Evolutionary conservation across 352 stramenopile genomes (phyloP).

Genomic region (Thalassiosira hispida): DNA sequence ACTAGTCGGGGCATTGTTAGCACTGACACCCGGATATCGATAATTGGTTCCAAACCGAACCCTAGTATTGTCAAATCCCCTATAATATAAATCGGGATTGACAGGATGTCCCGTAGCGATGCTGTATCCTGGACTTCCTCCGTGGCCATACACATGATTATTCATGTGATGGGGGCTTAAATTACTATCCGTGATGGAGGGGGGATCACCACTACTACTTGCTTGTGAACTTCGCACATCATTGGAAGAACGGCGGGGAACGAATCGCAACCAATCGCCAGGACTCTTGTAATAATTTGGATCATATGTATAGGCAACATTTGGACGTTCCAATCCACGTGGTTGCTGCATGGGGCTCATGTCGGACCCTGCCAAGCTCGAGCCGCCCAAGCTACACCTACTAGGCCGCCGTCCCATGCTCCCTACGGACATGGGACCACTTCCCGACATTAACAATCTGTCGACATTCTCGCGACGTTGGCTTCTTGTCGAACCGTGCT

Average conservation of each 20-base stretch:
- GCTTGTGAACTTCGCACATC: background rate
- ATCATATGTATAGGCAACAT: constrained; percentile 29
- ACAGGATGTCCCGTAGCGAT: background rate
- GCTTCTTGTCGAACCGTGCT: constrained; percentile 25
- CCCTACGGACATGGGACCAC: background rate
- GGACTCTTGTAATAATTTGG: constrained; percentile 35
- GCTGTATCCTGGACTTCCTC: background rate
- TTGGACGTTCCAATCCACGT: constrained; percentile 10
- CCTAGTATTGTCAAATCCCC: constrained; percentile 46
- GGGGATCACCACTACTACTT: background rate
- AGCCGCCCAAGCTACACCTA: background rate
- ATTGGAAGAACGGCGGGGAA: constrained; percentile 10
- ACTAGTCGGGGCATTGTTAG: background rate
- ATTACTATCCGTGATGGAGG: background rate
- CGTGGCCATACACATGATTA: background rate
- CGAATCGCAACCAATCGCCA: constrained; percentile 43
- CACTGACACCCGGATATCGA: background rate
- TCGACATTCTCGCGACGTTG: constrained; percentile 45
- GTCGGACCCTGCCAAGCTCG: constrained; percentile 7
- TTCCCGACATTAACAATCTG: constrained; percentile 21
- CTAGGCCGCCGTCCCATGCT: background rate
- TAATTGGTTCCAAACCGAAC: constrained; percentile 18
- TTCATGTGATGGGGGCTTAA: too few species aligned
- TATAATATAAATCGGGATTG: constrained; percentile 33
- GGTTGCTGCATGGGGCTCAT: background rate